phyloP scores from a whole-genome alignment of 1,139 yeast genomes.

The Protomyces macrosporus region DNA sequence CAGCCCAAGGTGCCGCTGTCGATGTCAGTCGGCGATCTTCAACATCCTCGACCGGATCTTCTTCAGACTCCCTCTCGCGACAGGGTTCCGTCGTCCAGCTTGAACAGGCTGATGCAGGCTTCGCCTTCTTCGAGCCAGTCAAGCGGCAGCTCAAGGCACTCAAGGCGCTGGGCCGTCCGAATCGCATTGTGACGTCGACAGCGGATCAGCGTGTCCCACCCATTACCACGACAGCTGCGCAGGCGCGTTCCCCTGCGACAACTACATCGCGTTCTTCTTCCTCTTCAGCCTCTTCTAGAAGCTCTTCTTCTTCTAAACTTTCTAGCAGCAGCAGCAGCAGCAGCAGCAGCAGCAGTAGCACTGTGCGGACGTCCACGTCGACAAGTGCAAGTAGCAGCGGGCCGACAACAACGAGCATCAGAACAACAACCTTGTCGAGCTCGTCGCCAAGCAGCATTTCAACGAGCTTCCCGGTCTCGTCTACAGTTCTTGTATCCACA shows the following conservation, averaged over 20 bases:
- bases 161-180: too few relatives aligned
- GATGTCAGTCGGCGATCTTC: background rate
- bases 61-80: background rate
- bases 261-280: background rate
- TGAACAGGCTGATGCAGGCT: background rate
- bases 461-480: background rate
- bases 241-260: background rate
- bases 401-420: background rate
- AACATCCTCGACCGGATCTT: background rate
- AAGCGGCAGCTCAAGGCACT: background rate
- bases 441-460: background rate
- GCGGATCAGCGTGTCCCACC: background rate
- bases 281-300: background rate
- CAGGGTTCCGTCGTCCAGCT: background rate
- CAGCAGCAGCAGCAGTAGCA: background rate
- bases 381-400: background rate
- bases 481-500: background rate
- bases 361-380: background rate
- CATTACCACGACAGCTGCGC: background rate
- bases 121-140: background rate
- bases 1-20: background rate
- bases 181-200: background rate
- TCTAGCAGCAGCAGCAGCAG: background rate
- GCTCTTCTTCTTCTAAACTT: background rate
- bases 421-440: background rate